These are phyloP conservation scores for Actinomortierella wolfii DNA, from an alignment of 371 early-diverging fungal genomes.

Conservation along the genomic window DNA sequence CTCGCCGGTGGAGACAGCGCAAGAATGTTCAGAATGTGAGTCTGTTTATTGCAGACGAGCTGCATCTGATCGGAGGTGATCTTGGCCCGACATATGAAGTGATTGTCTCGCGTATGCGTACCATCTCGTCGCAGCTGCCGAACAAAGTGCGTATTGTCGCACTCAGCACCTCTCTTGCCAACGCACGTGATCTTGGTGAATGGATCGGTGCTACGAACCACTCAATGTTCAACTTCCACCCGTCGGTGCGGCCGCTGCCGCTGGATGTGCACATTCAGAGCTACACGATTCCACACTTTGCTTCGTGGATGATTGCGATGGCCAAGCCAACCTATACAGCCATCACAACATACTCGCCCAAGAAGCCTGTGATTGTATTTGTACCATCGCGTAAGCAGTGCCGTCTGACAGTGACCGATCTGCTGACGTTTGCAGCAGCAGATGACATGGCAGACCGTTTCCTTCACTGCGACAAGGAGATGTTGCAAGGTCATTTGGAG, in stretches of 20 bases:
- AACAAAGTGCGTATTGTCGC: constrained; percentile 93
- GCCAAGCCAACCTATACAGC: constrained; percentile 95
- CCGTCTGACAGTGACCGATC: constrained; percentile 90
- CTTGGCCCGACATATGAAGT: constrained; percentile 98
- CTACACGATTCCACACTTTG: constrained; percentile 94
- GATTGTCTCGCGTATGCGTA: constrained; percentile 97
- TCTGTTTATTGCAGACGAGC: constrained; percentile 98
- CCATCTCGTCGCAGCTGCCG: constrained; percentile 76
- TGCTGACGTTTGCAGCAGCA: constrained; percentile 89
- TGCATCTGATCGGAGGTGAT: constrained; percentile 97
- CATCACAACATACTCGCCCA: constrained; percentile 91
- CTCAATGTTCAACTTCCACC: constrained; percentile 94
- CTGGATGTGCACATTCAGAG: constrained; percentile 96
- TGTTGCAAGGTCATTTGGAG: constrained; percentile 71
- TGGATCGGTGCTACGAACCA: constrained; percentile 91
- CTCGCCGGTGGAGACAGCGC: constrained; percentile 88
- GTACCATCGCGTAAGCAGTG: constrained; percentile 97
- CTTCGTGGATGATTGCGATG: constrained; percentile 97
- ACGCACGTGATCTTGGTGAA: constrained; percentile 93
- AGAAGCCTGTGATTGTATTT: constrained; percentile 95
- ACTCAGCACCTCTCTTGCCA: constrained; percentile 97
- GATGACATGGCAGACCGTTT: constrained; percentile 93
- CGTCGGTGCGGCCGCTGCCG: constrained; percentile 95
- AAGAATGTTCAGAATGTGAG: constrained; percentile 84
- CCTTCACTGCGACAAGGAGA: constrained; percentile 84